These are phyloP conservation scores for Coniochaeta prunicola DNA, from an alignment of 2,329 filamentous ascomycete genomes.

Conservation along the genomic window DNA sequence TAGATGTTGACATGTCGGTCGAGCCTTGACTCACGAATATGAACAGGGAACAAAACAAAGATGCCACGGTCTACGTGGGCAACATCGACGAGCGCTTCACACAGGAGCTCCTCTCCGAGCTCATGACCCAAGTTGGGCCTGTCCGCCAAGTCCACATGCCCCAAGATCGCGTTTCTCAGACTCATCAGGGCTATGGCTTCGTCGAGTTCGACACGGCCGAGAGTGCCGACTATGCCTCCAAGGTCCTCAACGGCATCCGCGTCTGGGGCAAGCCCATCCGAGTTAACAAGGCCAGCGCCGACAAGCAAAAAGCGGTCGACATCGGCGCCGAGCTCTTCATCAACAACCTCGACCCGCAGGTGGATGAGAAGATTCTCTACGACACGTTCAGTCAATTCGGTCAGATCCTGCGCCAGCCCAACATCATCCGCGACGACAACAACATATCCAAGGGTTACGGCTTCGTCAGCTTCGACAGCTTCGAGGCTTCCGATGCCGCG, in stretches of 20 bases:
- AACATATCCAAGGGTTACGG: constrained; percentile 92
- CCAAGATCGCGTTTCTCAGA: constrained; percentile 94
- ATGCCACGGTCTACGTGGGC: constrained; percentile 95
- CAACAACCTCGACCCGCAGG: constrained; percentile 89
- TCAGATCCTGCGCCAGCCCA: constrained; percentile 73
- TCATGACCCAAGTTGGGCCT: constrained; percentile 96
- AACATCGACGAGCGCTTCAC: constrained; percentile 96
- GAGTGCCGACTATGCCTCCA: constrained; percentile 92
- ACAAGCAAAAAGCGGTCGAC: constrained; percentile 89
- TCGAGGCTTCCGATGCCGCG: constrained; percentile 88
- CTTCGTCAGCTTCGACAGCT: constrained; percentile 88
- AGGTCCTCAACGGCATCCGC: constrained; percentile 93
- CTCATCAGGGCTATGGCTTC: constrained; percentile 96
- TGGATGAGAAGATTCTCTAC: constrained; percentile 92
- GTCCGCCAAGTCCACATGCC: constrained; percentile 98
- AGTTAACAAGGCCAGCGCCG: constrained; percentile 87
- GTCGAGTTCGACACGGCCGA: constrained; percentile 95
- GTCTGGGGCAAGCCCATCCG: constrained; percentile 91
- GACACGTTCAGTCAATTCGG: constrained; percentile 93
- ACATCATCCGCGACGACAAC: constrained; percentile 84
- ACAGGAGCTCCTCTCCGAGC: constrained; percentile 87
- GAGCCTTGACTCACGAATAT: constrained; percentile 1
- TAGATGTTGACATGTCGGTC: not conserved
- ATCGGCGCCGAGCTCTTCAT: constrained; percentile 96
- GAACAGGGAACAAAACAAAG: constrained; percentile 91